Percentiles rank a stretch among this genome's conserved stretches.
These are phyloP conservation scores for Endocarpon pusillum DNA, from an alignment of 495 filamentous ascomycete species.

Conservation along the genomic window DNA sequence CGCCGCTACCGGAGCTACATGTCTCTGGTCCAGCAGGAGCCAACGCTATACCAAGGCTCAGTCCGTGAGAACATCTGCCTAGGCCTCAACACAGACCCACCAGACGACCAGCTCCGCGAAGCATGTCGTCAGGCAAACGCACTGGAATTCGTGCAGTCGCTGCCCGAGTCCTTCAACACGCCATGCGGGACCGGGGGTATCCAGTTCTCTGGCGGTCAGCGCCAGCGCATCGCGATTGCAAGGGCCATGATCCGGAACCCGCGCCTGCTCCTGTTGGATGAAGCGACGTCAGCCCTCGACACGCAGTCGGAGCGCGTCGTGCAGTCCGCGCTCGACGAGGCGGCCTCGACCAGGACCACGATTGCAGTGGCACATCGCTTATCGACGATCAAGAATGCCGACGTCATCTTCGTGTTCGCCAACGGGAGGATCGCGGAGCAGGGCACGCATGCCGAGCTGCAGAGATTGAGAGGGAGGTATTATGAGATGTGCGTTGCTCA, in stretches of 20 bases:
- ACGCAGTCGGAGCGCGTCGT: constrained; percentile 54
- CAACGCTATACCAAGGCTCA: constrained; percentile 42
- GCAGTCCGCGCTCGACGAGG: constrained; percentile 48
- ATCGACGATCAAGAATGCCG: constrained; percentile 50
- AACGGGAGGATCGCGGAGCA: constrained; percentile 14
- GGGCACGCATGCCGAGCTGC: constrained; percentile 14
- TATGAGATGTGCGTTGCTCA: too few species aligned
- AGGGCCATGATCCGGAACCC: constrained; percentile 59
- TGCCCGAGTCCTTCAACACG: constrained; percentile 44
- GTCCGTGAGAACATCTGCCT: constrained; percentile 41
- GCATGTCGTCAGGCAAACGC: constrained; percentile 44
- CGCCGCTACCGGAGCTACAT: constrained; percentile 31
- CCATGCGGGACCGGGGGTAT: constrained; percentile 44
- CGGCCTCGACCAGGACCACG: constrained; percentile 42
- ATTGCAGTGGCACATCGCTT: constrained; percentile 58
- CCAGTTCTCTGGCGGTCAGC: constrained; percentile 58
- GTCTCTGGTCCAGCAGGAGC: constrained; percentile 47
- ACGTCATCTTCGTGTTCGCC: constrained; percentile 55
- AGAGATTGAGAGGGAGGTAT: constrained; percentile 17
- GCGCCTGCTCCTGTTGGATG: constrained; percentile 54
- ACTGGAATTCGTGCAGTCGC: constrained; percentile 40
- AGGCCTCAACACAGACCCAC: constrained; percentile 22
- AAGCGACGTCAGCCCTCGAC: constrained; percentile 63
- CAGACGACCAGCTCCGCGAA: constrained; percentile 30
- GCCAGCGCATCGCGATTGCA: constrained; percentile 60